Base-by-base conservation (phyloP, 352 stramenopile species). In the Globisporangium abappressorium region DNA sequence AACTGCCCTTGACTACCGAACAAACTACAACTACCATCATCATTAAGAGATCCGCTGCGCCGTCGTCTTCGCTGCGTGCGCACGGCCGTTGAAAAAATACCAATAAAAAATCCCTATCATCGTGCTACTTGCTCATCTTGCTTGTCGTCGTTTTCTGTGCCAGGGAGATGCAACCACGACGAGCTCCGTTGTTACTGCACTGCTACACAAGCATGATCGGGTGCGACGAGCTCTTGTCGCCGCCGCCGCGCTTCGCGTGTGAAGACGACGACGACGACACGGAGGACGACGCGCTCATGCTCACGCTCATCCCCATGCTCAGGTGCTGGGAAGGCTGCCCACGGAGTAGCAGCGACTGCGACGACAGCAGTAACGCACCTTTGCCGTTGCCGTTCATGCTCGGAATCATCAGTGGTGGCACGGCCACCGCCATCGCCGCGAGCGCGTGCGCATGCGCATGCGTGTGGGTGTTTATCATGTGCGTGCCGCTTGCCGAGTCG, bases 321-420 rank as follows among this genome's bases (percentile, higher is more conserved):
- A 5, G 30, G 30, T 58, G 71, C 66, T 70, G 71, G 34, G 62
- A 63, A 3, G 28, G 55, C n/a, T 47, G 60, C 18, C 7, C 18
- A 1, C 69, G 72, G n/a, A 60, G 58, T 20, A 58, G 43, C 18
- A 63, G 72, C 28, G 72, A 65, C 38, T 72, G 74, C 5, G 65
- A 66, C 41, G 68, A 70, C 22, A 71, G 62, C 20, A 63, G 12
- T 38, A 62, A 6, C 15, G 28, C 20, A 4, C 34, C 18, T 26
- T 36, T 55, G 51, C 49, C 9, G 9, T 36, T 55, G 51, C 49
- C 9, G 9, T 20, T 43, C 51, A 46, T 26, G 7, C 28, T 47
- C 9, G 63, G 63, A 22, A 65, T 65, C 59, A 65, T 26, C 9
- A 43, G 59, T 15, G 43, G 22, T 2, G 58, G 58, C 7, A 30